Conservation (phyloP, 495 filamentous ascomycete genomes). For the Penicillium daleae region DNA sequence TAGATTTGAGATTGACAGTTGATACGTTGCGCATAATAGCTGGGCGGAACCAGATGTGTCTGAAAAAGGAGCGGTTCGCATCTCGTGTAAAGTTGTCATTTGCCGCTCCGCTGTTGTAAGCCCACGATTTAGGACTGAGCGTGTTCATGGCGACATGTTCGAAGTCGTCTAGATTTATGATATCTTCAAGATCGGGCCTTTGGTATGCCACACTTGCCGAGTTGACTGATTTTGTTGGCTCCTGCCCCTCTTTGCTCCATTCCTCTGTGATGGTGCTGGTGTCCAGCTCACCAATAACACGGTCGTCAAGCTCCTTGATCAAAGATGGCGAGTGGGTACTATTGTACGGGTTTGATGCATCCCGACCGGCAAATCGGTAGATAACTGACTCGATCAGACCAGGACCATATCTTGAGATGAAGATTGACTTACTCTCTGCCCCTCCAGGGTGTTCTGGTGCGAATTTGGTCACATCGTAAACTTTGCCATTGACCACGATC, state of each 20-base stretch:
- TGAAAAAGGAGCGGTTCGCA: conserved; percentile 51
- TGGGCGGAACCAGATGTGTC: conserved; percentile 65
- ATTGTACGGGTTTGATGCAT: conserved; percentile 14
- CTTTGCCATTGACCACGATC: conserved; percentile 19
- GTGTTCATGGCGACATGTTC: conserved; percentile 57
- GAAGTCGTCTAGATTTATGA: conserved; percentile 59
- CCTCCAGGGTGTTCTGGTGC: conserved; percentile 14
- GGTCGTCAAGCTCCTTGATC: conserved; percentile 13
- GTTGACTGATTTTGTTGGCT: neutral
- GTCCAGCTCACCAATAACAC: conserved; percentile 9
- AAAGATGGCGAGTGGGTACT: conserved; percentile 13
- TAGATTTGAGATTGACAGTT: conserved; percentile 49
- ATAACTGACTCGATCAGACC: conserved; percentile 10
- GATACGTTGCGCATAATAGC: conserved; percentile 68
- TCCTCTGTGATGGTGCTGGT: conserved; percentile 7
- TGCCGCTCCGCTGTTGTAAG: conserved; percentile 73
- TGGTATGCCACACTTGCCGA: neutral
- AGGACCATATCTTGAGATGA: neutral
- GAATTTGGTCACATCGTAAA: conserved; percentile 19
- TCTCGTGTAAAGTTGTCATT: conserved; percentile 65
- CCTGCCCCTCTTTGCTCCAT: conserved; percentile 3
- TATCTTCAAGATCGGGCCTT: conserved; percentile 10
- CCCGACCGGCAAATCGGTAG: conserved; percentile 11
- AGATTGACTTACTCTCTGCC: conserved; percentile 6
- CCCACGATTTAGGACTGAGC: conserved; percentile 67